Percentiles rank a stretch among this genome's conserved stretches.
These are phyloP conservation scores for Leishmania amazonensis DNA, from an alignment of 208 protist species.

Conservation along the genomic window DNA sequence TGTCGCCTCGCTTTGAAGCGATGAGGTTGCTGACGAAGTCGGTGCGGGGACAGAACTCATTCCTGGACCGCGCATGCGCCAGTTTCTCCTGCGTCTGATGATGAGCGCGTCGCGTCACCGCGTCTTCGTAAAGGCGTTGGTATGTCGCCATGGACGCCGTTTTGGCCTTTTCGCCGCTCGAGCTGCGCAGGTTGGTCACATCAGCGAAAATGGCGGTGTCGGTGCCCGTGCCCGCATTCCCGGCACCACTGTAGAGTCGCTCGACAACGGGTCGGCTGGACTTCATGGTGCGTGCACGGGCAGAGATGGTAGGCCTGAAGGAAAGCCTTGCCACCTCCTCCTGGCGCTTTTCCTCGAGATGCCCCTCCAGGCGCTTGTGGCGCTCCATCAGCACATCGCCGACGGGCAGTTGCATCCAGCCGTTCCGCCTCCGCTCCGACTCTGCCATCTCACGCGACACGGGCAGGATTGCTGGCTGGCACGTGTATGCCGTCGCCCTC, in stretches of 20 bases:
- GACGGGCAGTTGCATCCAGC: slow-evolving; percentile 11
- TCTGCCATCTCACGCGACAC: slow-evolving; percentile 29
- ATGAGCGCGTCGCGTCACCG: slow-evolving; percentile 12
- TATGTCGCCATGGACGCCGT: slow-evolving; percentile 11
- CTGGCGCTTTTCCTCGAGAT: slow-evolving; percentile 12
- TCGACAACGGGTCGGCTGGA: slow-evolving; percentile 24
- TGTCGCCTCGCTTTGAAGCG: slow-evolving; percentile 38
- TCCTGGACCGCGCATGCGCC: slow-evolving; percentile 1
- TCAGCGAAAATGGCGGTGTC: slow-evolving; percentile 4
- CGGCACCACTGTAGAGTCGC: slow-evolving; percentile 41
- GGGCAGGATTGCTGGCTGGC: slow-evolving; percentile 21
- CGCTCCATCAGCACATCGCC: slow-evolving; percentile 24
- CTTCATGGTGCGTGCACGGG: slow-evolving; percentile 6
- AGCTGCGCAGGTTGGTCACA: slow-evolving; percentile 12
- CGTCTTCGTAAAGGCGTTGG: slow-evolving; percentile 30
- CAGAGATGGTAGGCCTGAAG: slow-evolving; percentile 35
- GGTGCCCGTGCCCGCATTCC: slow-evolving; percentile 12
- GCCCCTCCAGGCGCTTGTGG: slow-evolving; percentile 19
- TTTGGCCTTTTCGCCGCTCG: background rate
- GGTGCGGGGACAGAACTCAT: slow-evolving; percentile 40
- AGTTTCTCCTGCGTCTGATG: slow-evolving; percentile 8
- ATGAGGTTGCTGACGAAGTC: slow-evolving; percentile 53
- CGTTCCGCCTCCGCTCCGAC: slow-evolving; percentile 18
- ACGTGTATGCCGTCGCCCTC: background rate
- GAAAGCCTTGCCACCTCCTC: slow-evolving; percentile 31